Base-by-base conservation (phyloP, 345 rosid genomes). In the Jatropha curcas region DNA sequence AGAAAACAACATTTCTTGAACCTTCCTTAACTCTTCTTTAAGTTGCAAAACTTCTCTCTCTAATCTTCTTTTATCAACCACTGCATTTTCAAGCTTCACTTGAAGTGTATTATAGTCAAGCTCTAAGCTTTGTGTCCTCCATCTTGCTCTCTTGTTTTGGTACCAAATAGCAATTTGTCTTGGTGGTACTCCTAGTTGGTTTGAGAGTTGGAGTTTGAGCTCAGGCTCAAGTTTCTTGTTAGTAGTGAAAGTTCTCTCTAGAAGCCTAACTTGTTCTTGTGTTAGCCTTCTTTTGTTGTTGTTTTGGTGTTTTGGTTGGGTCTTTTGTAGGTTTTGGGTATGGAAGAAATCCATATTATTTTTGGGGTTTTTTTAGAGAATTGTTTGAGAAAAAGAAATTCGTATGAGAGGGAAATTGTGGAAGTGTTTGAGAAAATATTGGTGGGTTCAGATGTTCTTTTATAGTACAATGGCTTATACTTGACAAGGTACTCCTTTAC, bases 141-240 rank as follows among this genome's bases (percentile, higher is more conserved):
- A 94, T 81, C 97, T 77, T 2, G 97, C 98, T 34, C 97, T 85
- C 86, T 87, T 88, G 93, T 92, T 92, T 71, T 94, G 98, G 78
- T 90, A 94, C 98, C 98, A 94, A 60, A 94, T 84, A 13, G 98
- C 92, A 0, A 94, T 90, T 80, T 89, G 98, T 70, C 95, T 79
- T 4, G 93, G 85, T 10, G 97, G 93, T 53, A 94, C 84, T 1
- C 88, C 84, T 0, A 94, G 87, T 76, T 85, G 89, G 63, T 63
- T 84, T 0, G 97, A 88, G 2, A 94, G 88, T 60, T 87, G 88
- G 65, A 78, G 86, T 82, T 92, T 94, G 55, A 83, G 88, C 74
- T 85, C 92, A 2, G 91, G 90, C 66, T 84, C 91, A 0, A 94
- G 92, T 81, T 89, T 94, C 81, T 85, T 89, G 88, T 81, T 80